phyloP scores from a whole-genome alignment of 2,329 filamentous ascomycete species.

The Pseudogymnoascus sp. region DNA sequence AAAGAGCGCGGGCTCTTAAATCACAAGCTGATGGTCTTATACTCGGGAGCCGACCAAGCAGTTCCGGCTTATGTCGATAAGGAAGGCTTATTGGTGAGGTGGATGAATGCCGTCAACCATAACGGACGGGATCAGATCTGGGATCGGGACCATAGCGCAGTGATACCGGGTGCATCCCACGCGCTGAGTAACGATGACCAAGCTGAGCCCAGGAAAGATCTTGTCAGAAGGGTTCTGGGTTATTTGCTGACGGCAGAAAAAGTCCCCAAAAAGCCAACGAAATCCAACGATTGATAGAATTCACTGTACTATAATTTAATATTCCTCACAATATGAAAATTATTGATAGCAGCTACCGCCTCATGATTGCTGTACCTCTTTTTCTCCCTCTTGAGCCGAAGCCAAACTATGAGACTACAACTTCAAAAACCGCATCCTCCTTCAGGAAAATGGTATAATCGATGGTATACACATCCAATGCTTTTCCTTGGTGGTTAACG shows the following conservation, averaged over 20 bases:
- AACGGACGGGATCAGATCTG: constrained; percentile 30
- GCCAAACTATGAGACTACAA: background rate
- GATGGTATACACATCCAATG: background rate
- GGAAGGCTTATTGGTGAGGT: constrained; percentile 32
- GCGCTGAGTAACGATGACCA: constrained; percentile 40
- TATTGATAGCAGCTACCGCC: background rate
- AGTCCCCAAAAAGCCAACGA: background rate
- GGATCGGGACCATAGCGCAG: constrained; percentile 38
- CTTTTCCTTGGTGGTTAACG: background rate
- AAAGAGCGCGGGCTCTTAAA: constrained; percentile 29
- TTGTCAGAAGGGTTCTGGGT: constrained; percentile 14
- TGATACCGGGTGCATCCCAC: constrained; percentile 40
- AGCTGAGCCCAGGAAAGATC: constrained; percentile 27
- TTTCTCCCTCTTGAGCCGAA: background rate
- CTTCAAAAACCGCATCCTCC: background rate
- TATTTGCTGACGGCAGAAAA: constrained; percentile 12
- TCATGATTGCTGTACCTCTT: background rate
- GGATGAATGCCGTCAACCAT: constrained; percentile 33
- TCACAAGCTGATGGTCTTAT: constrained; percentile 34
- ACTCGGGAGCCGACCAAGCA: constrained; percentile 38
- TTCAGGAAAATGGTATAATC: background rate
- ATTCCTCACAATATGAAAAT: background rate
- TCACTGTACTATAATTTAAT: background rate
- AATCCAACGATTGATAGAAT: background rate
- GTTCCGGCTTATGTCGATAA: constrained; percentile 37